Base-by-base conservation (phyloP, 2,329 filamentous ascomycete species). In the Alternaria solani region DNA sequence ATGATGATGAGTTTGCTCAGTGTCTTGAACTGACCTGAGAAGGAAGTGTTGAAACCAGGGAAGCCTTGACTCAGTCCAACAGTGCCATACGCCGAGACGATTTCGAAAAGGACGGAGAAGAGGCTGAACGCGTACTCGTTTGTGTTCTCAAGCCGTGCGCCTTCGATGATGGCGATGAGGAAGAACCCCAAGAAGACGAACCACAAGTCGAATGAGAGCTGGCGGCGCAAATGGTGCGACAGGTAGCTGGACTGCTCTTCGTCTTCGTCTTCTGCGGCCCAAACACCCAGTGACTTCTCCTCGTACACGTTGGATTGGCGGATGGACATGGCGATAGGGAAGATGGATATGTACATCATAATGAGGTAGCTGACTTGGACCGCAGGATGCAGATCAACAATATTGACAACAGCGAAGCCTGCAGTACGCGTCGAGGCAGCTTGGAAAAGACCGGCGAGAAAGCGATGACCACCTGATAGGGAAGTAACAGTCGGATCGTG, bases 331-430 rank as follows among this genome's bases (percentile, higher is more conserved):
- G 95, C 94, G 69, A 98, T 96, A 5, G 94, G 94, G 70, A 97
- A 96, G 61, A 97, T 92, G 59, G 94, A 97, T 63, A 98, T 97
- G 79, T 98, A 98, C 95, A 98, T 98, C 95, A 98, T 98, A 78
- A 98, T 89, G 79, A 98, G 83, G 81, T 97, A 98, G 25, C 93
- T 92, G 14, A 96, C 93, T 72, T 97, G 94, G 59, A 97, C 92
- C 3, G 91, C 95, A 1, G 95, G 94, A 67, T 98, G 94, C 2
- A 99, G 83, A 0, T 86, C 81, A 2, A 91, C 83, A 39, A 98
- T 81, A 74, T 90, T 93, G 68, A 98, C 87, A 30, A 91, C 91
- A 1, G 91, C 85, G 73, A 97, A 97, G 0, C 95, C 94, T 4
- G 95, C 94, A 0, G 95, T 98, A 74, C 95, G 85, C 1, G 94